Evolutionary conservation across 768 basidiomycete species (phyloP), one percentile per base, ranked within the genome.

Genomic region (Lentinula raphanica): DNA sequence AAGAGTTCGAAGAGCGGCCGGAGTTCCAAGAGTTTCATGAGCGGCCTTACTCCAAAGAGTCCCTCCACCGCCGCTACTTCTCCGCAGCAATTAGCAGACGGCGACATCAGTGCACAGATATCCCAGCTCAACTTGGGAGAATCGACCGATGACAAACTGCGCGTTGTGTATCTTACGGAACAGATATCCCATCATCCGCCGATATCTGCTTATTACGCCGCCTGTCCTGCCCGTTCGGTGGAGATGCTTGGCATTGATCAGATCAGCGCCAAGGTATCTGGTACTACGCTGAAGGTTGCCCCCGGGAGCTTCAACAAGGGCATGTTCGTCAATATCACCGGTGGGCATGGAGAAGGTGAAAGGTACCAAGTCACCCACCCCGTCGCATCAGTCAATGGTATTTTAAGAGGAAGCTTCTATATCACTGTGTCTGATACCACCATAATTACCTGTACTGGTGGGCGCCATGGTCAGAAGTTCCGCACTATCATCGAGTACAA

Each of bases 151-250:
- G 77, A 75, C 17, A 74, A 76, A 50, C 70, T 85, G 15, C 88
- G 92, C 32, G 83, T 95, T 44, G 81, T 84, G 5, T 96, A 83
- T 70, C 72, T 95, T 48, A 96, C 94, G 13, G 95, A 97, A 70
- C 95, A 97, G 71, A 86, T 98, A 48, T 97, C 92, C 1, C 97
- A 99, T 72, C 97, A 99, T 66, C 97, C 97, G 0, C 97, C 97
- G 2, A 84, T 98, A 29, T 96, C 93, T 1, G 86, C 90, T 0
- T 96, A 86, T 67, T 86, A 85, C 61, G 92, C 89, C 6, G 61
- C 74, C 3, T 95, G 92, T 69, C 92, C 94, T 0, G 74, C 83
- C 40, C 82, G 85, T 25, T 81, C 82, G 29, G 67, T 95, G 40
- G 86, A 90, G 61, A 77, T 90, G 68, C 73, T 72, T 17, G 96